These are phyloP conservation scores for Mediolabrus comicus DNA, from an alignment of 108 stramenopile species.

Conservation along the genomic window DNA sequence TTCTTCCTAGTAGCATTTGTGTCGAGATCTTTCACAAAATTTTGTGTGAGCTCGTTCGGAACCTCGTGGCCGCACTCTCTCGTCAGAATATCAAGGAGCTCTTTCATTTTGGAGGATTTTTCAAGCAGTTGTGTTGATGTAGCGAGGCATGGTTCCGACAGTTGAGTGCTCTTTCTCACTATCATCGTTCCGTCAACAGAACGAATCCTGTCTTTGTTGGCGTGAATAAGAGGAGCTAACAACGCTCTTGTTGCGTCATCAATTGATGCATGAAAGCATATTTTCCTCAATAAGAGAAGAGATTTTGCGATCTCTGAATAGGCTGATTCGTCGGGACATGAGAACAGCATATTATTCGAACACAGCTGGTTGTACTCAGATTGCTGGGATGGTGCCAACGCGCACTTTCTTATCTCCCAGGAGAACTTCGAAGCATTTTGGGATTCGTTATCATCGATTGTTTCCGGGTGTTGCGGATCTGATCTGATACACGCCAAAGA, in stretches of 20 bases:
- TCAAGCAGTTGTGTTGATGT: conserved; percentile 43
- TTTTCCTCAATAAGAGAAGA: conserved; percentile 32
- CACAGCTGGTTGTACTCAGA: conserved; percentile 55
- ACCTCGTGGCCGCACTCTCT: conserved; percentile 52
- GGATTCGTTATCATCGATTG: not conserved
- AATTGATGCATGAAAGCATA: conserved; percentile 43
- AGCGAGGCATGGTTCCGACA: conserved; percentile 57
- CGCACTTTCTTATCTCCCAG: conserved; percentile 54
- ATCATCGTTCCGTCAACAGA: not conserved
- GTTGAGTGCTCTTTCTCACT: conserved; percentile 1
- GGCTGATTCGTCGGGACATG: conserved; percentile 37
- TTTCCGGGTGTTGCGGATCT: not conserved
- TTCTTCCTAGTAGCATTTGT: conserved; percentile 14
- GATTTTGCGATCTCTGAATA: conserved; percentile 19
- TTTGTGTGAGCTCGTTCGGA: conserved; percentile 7
- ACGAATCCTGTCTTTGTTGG: not conserved
- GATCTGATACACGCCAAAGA: not conserved
- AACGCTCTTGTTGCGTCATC: conserved; percentile 25
- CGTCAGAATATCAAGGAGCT: conserved; percentile 55
- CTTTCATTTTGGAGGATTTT: conserved; percentile 65
- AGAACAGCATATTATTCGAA: not conserved
- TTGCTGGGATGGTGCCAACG: conserved; percentile 42
- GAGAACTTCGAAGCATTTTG: not conserved
- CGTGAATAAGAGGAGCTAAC: conserved; percentile 21
- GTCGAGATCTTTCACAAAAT: not conserved